Percentiles rank a stretch among this genome's conserved stretches.
Conservation (phyloP, 1,284 basidiomycete genomes). For the Coniophora puteana region DNA sequence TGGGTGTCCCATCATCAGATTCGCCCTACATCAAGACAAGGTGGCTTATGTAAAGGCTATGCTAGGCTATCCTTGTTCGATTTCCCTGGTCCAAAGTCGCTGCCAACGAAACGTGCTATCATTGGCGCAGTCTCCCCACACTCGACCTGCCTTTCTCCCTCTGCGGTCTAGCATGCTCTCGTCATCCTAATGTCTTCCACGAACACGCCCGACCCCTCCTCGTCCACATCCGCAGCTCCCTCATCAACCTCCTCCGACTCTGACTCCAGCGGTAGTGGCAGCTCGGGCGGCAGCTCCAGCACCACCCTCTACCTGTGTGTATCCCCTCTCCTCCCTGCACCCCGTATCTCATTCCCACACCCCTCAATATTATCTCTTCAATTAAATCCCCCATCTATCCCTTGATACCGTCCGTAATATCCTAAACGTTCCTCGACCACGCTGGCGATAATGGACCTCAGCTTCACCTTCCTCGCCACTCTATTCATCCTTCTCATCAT, state of each 20-base stretch:
- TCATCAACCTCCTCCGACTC: slow-evolving; percentile 3
- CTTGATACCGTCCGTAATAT: slow-evolving; percentile 27
- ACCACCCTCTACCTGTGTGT: slow-evolving; percentile 34
- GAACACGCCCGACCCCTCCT: slow-evolving; percentile 3
- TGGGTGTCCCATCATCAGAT: slow-evolving; percentile 8
- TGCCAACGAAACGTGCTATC: not conserved
- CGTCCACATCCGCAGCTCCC: slow-evolving; percentile 5
- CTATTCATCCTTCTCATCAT: slow-evolving; percentile 62
- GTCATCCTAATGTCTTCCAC: too few species aligned
- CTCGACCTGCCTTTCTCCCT: too few species aligned
- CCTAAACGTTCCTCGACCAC: slow-evolving; percentile 8
- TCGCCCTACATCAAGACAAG: not conserved
- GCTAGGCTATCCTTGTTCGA: too few species aligned
- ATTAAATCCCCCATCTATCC: slow-evolving; percentile 25
- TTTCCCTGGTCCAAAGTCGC: not conserved
- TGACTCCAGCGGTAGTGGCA: not conserved
- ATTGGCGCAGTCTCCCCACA: slow-evolving; percentile 3
- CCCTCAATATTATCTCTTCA: slow-evolving; percentile 1
- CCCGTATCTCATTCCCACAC: not conserved
- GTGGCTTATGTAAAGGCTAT: slow-evolving; percentile 4
- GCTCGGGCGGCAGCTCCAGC: slow-evolving; percentile 3
- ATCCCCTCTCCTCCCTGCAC: slow-evolving; percentile 2
- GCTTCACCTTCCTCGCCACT: slow-evolving; percentile 69
- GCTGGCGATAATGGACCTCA: slow-evolving; percentile 24
- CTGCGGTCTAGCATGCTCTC: too few species aligned